phyloP scores from a whole-genome alignment of 768 basidiomycete genomes.

The Podaxis sp. region DNA sequence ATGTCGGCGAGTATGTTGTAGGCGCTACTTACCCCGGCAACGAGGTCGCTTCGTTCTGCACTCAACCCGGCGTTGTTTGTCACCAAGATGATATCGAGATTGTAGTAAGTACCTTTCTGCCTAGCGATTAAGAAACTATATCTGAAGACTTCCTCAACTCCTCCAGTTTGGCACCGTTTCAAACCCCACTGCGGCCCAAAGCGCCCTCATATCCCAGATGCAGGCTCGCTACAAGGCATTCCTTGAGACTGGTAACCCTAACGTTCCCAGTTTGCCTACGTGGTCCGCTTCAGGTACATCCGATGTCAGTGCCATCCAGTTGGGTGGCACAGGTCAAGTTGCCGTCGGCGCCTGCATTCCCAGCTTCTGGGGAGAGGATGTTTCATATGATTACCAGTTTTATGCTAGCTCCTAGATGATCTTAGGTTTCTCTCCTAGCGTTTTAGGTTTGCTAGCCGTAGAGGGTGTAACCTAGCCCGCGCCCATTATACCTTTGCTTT shows the following conservation, averaged over 20 bases:
- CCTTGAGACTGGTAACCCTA: slow-evolving; percentile 58
- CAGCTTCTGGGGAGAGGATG: slow-evolving; percentile 61
- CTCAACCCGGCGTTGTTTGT: slow-evolving; percentile 54
- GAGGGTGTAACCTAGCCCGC: slow-evolving; percentile 12
- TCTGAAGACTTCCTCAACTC: slow-evolving; percentile 10
- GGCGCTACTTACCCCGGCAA: slow-evolving; percentile 76
- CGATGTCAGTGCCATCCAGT: slow-evolving; percentile 51
- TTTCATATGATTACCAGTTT: slow-evolving; percentile 71
- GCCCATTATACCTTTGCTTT: neutral
- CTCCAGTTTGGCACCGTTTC: slow-evolving; percentile 50
- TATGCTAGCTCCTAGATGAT: slow-evolving; percentile 31
- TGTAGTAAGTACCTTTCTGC: slow-evolving; percentile 43
- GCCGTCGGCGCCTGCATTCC: slow-evolving; percentile 57
- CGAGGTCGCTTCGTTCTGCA: slow-evolving; percentile 50
- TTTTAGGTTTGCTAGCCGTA: slow-evolving; percentile 15
- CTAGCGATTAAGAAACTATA: neutral
- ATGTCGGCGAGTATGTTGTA: slow-evolving; percentile 57
- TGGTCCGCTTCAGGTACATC: slow-evolving; percentile 54
- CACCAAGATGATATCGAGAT: slow-evolving; percentile 83
- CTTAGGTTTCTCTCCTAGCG: neutral
- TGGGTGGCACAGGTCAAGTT: slow-evolving; percentile 55
- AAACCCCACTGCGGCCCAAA: slow-evolving; percentile 51
- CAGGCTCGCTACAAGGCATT: slow-evolving; percentile 68
- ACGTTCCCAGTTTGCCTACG: slow-evolving; percentile 38
- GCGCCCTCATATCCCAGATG: slow-evolving; percentile 58